phyloP scores from a whole-genome alignment of 73 alveolate genomes.

The Halteria grandinella region DNA sequence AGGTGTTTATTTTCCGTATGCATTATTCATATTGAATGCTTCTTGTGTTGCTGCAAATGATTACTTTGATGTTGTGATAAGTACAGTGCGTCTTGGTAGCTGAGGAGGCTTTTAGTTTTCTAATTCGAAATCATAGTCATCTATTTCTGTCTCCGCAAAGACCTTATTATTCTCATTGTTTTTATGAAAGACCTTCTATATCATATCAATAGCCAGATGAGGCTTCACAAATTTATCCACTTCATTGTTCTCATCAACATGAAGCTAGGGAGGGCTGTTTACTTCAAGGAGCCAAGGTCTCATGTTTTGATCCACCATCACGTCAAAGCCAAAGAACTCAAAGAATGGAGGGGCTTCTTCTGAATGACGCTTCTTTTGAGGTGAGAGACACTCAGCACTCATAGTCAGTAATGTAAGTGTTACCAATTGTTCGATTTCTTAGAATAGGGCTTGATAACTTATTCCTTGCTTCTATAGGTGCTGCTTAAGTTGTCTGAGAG shows the following conservation, averaged over 20 bases:
- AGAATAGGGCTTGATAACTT: background rate
- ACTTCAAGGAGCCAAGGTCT: slow-evolving; percentile 76
- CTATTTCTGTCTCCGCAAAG: too few relatives aligned
- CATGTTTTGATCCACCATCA: slow-evolving; percentile 69
- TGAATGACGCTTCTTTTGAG: too few relatives aligned
- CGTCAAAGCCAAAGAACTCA: slow-evolving; percentile 76
- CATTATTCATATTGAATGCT: too few relatives aligned
- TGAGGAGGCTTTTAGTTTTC: too few relatives aligned
- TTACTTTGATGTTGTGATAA: too few relatives aligned
- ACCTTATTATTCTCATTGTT: too few relatives aligned
- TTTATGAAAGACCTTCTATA: background rate
- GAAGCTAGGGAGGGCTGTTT: slow-evolving; percentile 59
- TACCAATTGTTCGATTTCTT: background rate
- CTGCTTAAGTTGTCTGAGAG: slow-evolving; percentile 54
- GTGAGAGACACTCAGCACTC: too few relatives aligned
- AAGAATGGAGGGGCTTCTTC: slow-evolving; percentile 59
- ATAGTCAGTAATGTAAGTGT: slow-evolving; percentile 13
- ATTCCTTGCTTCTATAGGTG: background rate
- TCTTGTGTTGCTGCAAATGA: too few relatives aligned
- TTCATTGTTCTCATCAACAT: background rate
- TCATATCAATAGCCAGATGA: background rate
- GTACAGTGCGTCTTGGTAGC: too few relatives aligned
- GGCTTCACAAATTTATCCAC: slow-evolving; percentile 6
- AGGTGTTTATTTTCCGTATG: too few relatives aligned
- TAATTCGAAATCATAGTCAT: too few relatives aligned